These are phyloP conservation scores for Phlyctochytrium planicorne DNA, from an alignment of 192 early-diverging fungal genomes.

Conservation along the genomic window DNA sequence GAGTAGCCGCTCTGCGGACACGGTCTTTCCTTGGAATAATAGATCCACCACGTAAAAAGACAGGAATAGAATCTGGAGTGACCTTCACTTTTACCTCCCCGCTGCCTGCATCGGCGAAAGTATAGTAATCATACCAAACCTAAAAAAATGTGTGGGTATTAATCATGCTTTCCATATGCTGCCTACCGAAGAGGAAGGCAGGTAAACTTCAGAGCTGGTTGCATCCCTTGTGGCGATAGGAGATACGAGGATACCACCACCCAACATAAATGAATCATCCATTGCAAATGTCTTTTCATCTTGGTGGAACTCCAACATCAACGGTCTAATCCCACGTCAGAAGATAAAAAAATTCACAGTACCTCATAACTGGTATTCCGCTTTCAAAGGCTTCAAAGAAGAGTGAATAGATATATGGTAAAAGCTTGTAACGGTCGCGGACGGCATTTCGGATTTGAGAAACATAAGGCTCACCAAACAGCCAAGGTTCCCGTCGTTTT, in stretches of 20 bases:
- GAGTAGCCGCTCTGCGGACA: conserved; percentile 72
- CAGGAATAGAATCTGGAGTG: conserved; percentile 76
- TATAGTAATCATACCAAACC: conserved; percentile 74
- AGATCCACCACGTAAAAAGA: conserved; percentile 84
- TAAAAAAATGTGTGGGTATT: conserved; percentile 26
- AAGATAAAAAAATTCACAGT: background rate
- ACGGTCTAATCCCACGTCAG: conserved; percentile 66
- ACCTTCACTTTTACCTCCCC: conserved; percentile 44
- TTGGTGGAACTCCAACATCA: conserved; percentile 85
- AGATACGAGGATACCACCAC: conserved; percentile 72
- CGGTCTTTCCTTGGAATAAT: conserved; percentile 87
- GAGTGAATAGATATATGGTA: conserved; percentile 92
- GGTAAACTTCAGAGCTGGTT: conserved; percentile 61
- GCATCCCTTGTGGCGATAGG: conserved; percentile 63
- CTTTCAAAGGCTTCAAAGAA: conserved; percentile 73
- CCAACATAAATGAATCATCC: conserved; percentile 91
- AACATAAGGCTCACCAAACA: conserved; percentile 85
- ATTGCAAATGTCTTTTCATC: conserved; percentile 75
- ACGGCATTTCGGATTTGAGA: conserved; percentile 76
- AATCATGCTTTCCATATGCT: too few relatives aligned
- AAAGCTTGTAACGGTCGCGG: conserved; percentile 76
- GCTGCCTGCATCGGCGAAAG: conserved; percentile 33
- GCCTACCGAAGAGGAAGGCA: conserved; percentile 69
- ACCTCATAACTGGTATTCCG: conserved; percentile 78
- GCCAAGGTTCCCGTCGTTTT: conserved; percentile 95